Percentiles rank a stretch among this genome's conserved stretches.
Conservation (phyloP, 192 early-diverging fungal species). For the Backusella luteola region DNA sequence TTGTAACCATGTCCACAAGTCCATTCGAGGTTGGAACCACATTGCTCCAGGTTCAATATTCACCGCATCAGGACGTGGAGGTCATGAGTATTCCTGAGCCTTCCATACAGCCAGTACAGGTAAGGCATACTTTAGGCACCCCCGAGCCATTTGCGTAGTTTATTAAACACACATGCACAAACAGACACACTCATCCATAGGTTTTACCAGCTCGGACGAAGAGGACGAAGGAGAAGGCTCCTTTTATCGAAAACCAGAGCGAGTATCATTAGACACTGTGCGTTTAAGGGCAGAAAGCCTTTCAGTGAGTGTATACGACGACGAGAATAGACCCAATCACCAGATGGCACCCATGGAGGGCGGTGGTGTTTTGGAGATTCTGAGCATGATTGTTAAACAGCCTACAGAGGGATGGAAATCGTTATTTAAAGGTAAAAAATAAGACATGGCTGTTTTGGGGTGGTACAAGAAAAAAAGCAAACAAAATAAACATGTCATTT, state of each 20-base stretch:
- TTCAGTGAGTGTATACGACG: conserved; percentile 52
- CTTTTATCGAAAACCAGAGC: conserved; percentile 11
- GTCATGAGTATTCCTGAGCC: conserved; percentile 21
- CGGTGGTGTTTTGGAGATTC: conserved; percentile 47
- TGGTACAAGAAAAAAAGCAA: background rate
- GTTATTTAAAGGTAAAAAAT: conserved; percentile 47
- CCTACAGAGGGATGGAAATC: conserved; percentile 62
- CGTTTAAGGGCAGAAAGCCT: conserved; percentile 23
- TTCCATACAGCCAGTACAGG: conserved; percentile 25
- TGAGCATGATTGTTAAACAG: conserved; percentile 52
- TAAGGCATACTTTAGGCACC: conserved; percentile 20
- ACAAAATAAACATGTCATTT: background rate
- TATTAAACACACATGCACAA: background rate
- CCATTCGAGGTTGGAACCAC: conserved; percentile 66
- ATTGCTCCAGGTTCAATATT: conserved; percentile 66
- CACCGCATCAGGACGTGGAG: conserved; percentile 47
- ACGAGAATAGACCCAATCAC: conserved; percentile 52
- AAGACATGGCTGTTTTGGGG: background rate
- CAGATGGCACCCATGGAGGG: conserved; percentile 58
- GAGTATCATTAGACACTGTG: conserved; percentile 5
- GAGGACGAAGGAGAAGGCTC: conserved; percentile 25
- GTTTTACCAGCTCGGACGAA: conserved; percentile 6
- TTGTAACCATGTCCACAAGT: conserved; percentile 47
- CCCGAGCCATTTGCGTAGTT: background rate
- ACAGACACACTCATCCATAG: background rate